phyloP scores from a whole-genome alignment of 2,329 filamentous ascomycete genomes.

The Calonectria pauciramosa region DNA sequence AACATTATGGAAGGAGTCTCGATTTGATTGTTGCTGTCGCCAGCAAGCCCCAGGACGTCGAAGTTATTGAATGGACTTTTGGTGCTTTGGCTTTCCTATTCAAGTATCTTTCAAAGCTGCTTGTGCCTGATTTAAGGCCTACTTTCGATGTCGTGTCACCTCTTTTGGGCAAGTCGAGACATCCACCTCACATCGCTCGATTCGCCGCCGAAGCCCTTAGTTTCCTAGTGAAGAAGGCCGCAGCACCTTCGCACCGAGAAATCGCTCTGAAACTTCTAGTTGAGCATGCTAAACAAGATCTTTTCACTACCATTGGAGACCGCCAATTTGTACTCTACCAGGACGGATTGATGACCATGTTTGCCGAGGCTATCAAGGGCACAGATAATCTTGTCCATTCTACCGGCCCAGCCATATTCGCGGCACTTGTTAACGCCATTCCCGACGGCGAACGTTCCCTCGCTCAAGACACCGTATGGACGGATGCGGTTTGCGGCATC shows the following conservation, averaged over 20 bases:
- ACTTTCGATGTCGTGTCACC: constrained; percentile 87
- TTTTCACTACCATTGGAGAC: constrained; percentile 66
- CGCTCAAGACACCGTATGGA: constrained; percentile 65
- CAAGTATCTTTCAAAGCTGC: constrained; percentile 92
- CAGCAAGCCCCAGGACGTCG: constrained; percentile 80
- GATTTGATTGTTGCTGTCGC: constrained; percentile 83
- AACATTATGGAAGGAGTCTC: constrained; percentile 84
- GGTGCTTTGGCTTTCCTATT: constrained; percentile 94
- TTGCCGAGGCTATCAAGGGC: constrained; percentile 83
- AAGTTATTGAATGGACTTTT: constrained; percentile 98
- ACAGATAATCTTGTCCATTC: constrained; percentile 73
- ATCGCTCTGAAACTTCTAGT: constrained; percentile 79
- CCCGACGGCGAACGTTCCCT: constrained; percentile 65
- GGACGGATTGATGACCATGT: constrained; percentile 91
- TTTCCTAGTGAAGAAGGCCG: constrained; percentile 92
- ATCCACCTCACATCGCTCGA: constrained; percentile 88
- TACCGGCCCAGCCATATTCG: constrained; percentile 67
- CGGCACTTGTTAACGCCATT: constrained; percentile 64
- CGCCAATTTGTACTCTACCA: constrained; percentile 79
- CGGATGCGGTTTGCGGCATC: constrained; percentile 79
- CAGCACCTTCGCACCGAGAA: constrained; percentile 81
- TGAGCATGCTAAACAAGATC: constrained; percentile 78
- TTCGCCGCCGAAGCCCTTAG: constrained; percentile 97
- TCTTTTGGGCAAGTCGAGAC: constrained; percentile 84
- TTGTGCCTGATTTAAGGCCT: constrained; percentile 88